Base-by-base conservation (phyloP, 2,329 filamentous ascomycete species). In the Trichoderma sp. region DNA sequence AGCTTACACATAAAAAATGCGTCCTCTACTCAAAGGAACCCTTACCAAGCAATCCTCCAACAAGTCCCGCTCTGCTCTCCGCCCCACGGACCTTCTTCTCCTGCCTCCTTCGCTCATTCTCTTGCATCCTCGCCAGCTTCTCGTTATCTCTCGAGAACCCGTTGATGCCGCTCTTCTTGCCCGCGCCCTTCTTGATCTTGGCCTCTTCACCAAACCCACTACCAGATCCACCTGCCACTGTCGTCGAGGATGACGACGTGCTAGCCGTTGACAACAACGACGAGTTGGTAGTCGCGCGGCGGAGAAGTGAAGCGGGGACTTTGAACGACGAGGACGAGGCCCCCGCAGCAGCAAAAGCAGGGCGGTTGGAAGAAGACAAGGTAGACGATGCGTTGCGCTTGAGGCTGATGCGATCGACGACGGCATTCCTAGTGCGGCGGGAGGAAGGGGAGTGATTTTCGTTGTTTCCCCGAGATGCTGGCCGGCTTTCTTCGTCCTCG, bases 331-430 rank as follows among this genome's bases (percentile, higher is more conserved):
- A 76, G 6, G 81, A 78, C 3, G 84, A 80, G 1, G 81, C 74
- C 4, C 82, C 77, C 9, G 82, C 79, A 12, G 83, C 77, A 9
- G 86, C 82, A 78, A 93, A 93, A 3, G 90, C 91, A 71, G 91
- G 83, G 26, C 85, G 86, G 2, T 79, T 78, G 20, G 76, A 71
- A 20, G 79, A 73, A 3, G 81, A 78, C 43, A 78, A 66, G 53
- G 75, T 80, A 15, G 82, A 84, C 0, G 84, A 85, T 20, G 81
- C 81, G 53, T 81, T 81, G 58, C 91, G 90, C 78, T 92, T 92
- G 43, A 94, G 85, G 23, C 86, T 87, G 74, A 95, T 90, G 70
- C 93, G 91, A 81, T 97, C 92, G 62, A 95, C 88, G 66, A 94
- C 85, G 20, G 83, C 79, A 11, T 81, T 66, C 75, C 82, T 71